These are phyloP conservation scores for Blastobotrys elegans DNA, from an alignment of 1,139 yeast genomes.

Conservation along the genomic window DNA sequence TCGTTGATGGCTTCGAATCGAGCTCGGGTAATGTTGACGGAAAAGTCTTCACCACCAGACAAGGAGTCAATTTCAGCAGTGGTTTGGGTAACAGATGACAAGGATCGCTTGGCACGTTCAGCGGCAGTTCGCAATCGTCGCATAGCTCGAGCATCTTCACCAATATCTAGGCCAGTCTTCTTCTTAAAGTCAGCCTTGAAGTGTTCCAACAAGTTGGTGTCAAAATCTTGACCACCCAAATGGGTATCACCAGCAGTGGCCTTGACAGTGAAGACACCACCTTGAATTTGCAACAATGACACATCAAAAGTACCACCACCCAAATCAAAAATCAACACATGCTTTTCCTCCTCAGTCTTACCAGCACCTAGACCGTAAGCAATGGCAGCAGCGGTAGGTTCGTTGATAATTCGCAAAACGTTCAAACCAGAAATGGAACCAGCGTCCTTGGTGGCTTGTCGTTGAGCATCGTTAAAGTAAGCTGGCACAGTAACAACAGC, in stretches of 20 bases:
- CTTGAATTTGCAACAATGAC: constrained; percentile 84
- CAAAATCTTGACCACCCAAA: constrained; percentile 94
- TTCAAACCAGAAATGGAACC: constrained; percentile 97
- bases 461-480: constrained; percentile 95
- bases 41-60: constrained; percentile 76
- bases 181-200: constrained; percentile 81
- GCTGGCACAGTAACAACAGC: constrained; percentile 97
- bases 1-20: constrained; percentile 87
- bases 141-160: constrained; percentile 73
- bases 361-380: constrained; percentile 98
- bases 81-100: constrained; percentile 83
- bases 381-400: constrained; percentile 98
- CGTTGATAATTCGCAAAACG: constrained; percentile 95
- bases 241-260: constrained; percentile 99
- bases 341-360: constrained; percentile 73
- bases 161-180: constrained; percentile 72
- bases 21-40: constrained; percentile 81
- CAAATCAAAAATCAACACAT: constrained; percentile 86
- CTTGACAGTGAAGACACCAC: constrained; percentile 81
- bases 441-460: constrained; percentile 98
- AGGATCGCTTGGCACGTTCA: constrained; percentile 88
- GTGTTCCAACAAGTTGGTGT: constrained; percentile 73
- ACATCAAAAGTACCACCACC: constrained; percentile 99
- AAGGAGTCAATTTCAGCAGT: constrained; percentile 82
- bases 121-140: constrained; percentile 89